Percentiles rank a stretch among this genome's conserved stretches.
Conservation (phyloP, 2,329 filamentous ascomycete genomes). For the Talaromyces albobiverticillius region DNA sequence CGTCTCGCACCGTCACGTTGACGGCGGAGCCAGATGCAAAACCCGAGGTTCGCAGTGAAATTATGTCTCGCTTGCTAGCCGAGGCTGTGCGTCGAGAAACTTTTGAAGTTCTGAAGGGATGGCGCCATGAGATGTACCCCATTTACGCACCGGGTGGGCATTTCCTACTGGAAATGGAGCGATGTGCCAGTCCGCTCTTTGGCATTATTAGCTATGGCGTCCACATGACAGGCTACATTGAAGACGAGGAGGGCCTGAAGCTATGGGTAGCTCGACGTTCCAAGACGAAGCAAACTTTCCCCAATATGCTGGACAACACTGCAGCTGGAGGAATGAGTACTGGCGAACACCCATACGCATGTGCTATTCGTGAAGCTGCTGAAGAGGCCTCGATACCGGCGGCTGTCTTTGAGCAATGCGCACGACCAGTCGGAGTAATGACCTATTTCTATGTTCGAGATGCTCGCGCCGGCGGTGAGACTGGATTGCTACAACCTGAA, state of each 20-base stretch:
- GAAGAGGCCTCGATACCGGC: conserved; percentile 85
- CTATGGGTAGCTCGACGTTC: conserved; percentile 84
- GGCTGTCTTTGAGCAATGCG: conserved; percentile 60
- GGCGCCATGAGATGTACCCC: conserved; percentile 78
- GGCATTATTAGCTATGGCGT: conserved; percentile 76
- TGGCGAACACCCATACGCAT: conserved; percentile 75
- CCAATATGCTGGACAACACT: conserved; percentile 90
- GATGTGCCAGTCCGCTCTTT: conserved; percentile 70
- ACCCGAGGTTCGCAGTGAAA: conserved; percentile 60
- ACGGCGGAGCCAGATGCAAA: conserved; percentile 53
- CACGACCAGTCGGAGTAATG: conserved; percentile 64
- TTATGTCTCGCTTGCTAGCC: conserved; percentile 56
- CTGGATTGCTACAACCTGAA: conserved; percentile 81
- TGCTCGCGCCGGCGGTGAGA: conserved; percentile 73
- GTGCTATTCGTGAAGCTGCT: conserved; percentile 76
- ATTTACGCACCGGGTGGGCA: conserved; percentile 63
- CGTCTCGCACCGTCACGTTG: conserved; percentile 61
- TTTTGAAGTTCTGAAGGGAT: conserved; percentile 73
- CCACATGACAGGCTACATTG: conserved; percentile 73
- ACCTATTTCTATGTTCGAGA: conserved; percentile 84
- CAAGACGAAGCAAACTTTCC: conserved; percentile 77
- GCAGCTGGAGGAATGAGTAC: conserved; percentile 84
- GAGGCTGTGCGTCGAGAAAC: conserved; percentile 68
- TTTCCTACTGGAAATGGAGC: conserved; percentile 70
- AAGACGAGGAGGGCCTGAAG: conserved; percentile 57